Evolutionary conservation across 2,329 filamentous ascomycete species (phyloP).

Genomic region (Diplodia scrobiculata): DNA sequence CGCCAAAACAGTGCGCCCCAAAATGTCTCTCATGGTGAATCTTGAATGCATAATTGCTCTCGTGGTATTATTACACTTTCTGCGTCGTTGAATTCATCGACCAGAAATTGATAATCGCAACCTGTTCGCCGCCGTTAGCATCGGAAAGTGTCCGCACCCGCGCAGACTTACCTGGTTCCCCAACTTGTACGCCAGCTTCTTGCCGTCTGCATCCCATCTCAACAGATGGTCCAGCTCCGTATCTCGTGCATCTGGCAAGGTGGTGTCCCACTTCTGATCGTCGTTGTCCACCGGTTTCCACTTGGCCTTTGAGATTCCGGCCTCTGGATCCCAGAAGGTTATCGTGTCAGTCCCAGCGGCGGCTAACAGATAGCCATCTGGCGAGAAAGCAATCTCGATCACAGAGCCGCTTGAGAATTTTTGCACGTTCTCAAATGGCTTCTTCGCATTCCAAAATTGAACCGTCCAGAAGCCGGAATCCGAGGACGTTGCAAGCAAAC

Average conservation of each 20-base stretch:
- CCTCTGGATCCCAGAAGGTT: slow-evolving; percentile 49
- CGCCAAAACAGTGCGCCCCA: slow-evolving; percentile 25
- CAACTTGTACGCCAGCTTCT: slow-evolving; percentile 42
- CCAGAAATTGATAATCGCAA: slow-evolving; percentile 41
- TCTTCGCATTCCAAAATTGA: slow-evolving; percentile 47
- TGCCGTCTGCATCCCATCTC: slow-evolving; percentile 46
- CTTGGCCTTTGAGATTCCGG: slow-evolving; percentile 41
- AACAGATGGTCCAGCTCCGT: slow-evolving; percentile 36
- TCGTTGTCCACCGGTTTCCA: slow-evolving; percentile 38
- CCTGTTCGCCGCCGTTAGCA: slow-evolving; percentile 33
- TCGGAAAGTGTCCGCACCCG: neutral
- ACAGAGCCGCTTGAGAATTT: slow-evolving; percentile 41
- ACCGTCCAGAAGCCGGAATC: slow-evolving; percentile 42
- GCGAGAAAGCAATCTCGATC: slow-evolving; percentile 50
- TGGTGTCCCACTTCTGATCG: slow-evolving; percentile 27
- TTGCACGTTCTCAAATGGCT: slow-evolving; percentile 41
- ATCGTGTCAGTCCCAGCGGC: slow-evolving; percentile 49
- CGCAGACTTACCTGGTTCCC: slow-evolving; percentile 41
- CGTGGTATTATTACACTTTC: slow-evolving; percentile 27
- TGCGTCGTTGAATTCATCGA: slow-evolving; percentile 31
- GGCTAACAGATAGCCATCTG: slow-evolving; percentile 48
- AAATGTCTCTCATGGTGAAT: slow-evolving; percentile 25
- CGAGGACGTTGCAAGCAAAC: slow-evolving; percentile 47
- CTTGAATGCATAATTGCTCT: slow-evolving; percentile 19
- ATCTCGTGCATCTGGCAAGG: slow-evolving; percentile 37